A percentile compares a stretch with the other conserved stretches of the same genome.
phyloP scores from a whole-genome alignment of 257 asterid species.

The Parsonsia alboflavescens region DNA sequence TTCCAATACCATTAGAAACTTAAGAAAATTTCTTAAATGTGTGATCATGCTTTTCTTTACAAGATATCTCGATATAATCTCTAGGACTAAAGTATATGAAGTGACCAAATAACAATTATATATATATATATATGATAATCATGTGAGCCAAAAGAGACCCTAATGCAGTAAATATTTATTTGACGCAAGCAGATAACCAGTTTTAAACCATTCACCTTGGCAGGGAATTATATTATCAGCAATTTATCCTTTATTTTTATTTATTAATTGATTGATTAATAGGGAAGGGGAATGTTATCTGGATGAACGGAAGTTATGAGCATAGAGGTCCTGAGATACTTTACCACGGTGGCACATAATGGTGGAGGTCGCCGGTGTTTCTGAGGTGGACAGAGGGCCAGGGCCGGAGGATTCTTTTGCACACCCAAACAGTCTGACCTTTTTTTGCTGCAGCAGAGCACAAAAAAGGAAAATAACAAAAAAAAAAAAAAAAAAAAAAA shows the following conservation, averaged over 20 bases:
- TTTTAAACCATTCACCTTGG: not conserved
- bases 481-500: no score
- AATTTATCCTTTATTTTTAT: not conserved
- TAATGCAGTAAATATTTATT: not conserved
- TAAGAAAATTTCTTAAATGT: no score
- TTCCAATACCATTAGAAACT: no score
- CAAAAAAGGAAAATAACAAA: no score
- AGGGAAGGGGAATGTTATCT: no score
- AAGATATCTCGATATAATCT: not conserved
- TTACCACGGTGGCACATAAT: conserved; percentile 94
- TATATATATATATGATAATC: no score
- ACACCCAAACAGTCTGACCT: conserved; percentile 86
- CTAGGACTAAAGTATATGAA: not conserved
- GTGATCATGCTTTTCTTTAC: not conserved
- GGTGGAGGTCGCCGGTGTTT: conserved; percentile 63
- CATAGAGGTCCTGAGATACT: not conserved
- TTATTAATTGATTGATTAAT: no score
- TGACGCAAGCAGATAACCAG: not conserved
- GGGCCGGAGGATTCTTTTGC: conserved; percentile 68
- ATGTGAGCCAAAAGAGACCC: not conserved
- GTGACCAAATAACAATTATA: not conserved
- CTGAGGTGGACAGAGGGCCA: conserved; percentile 94
- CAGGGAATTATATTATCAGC: no score
- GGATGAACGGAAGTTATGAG: not conserved
- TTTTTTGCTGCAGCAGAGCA: conserved; percentile 49